These are phyloP conservation scores for Ramularia endophylla DNA, from an alignment of 2,329 filamentous ascomycete species.

Conservation along the genomic window DNA sequence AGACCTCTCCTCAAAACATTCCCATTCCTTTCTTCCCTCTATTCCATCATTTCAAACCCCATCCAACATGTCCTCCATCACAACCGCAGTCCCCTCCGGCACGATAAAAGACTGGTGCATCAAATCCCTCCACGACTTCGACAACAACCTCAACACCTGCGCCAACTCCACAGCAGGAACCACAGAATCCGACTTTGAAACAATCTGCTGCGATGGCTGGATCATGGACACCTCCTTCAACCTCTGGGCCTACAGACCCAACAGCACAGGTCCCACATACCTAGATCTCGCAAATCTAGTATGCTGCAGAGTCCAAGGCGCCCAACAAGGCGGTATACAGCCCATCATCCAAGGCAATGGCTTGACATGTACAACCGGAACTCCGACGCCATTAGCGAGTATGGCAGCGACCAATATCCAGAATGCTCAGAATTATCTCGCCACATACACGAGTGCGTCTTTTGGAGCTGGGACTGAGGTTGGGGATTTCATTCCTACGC, in stretches of 20 bases:
- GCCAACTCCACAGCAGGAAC: constrained; percentile 11
- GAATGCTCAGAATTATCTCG: constrained; percentile 13
- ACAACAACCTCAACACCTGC: constrained; percentile 3
- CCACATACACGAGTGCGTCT: constrained; percentile 13
- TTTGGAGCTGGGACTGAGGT: constrained; percentile 4
- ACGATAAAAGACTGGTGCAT: constrained; percentile 15
- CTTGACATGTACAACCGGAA: constrained; percentile 8
- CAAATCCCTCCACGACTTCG: background rate
- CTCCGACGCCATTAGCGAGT: constrained; percentile 16
- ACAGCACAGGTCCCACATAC: constrained; percentile 2
- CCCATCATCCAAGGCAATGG: constrained; percentile 3
- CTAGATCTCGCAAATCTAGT: constrained; percentile 12
- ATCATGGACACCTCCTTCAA: constrained; percentile 12
- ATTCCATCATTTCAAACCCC: no score
- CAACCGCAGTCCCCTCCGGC: constrained; percentile 12
- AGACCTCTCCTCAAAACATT: no score
- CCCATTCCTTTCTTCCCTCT: no score
- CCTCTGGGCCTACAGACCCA: constrained; percentile 4
- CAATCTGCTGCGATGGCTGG: constrained; percentile 13
- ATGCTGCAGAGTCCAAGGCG: constrained; percentile 10
- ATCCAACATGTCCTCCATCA: constrained; percentile 10
- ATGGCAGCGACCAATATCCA: constrained; percentile 18
- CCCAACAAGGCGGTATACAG: constrained; percentile 8
- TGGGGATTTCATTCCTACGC: constrained; percentile 11
- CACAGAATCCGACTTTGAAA: constrained; percentile 8